Base-by-base conservation (phyloP, 2,329 filamentous ascomycete genomes). In the Myriosclerotinia duriaeana region DNA sequence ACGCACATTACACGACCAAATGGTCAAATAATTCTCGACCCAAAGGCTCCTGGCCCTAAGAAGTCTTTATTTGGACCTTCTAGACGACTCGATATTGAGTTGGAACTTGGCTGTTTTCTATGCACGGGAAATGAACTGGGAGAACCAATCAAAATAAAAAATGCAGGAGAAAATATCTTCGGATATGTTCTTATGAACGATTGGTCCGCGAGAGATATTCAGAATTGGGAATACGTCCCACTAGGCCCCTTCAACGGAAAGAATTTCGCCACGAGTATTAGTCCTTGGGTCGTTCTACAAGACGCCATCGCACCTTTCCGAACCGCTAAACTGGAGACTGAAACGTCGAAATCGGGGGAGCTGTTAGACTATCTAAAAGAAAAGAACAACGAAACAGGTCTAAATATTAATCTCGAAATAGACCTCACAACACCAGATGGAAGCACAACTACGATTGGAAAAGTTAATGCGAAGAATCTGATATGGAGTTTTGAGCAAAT, bases 401-500 rank as follows among this genome's bases (percentile, higher is more conserved):
- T 87, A 71, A 87, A 92, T 72, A 91, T 95, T 59, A 80, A 84
- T 26, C 80, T 94, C 2, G 82, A 89, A 68, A 84, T 93, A 12
- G 86, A 90, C 46, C 74, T 91, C 15, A 81, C 79, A 20, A 87
- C 80, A 17, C 77, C 81, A 3, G 78, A 81, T 63, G 80, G 80
- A n/a, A 77, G 78, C 52, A 79, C 83, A 0, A 87, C 85, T 0
- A 85, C 84, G 0, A 84, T 93, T 56, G 81, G 83, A 1, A 82
- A 78, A 69, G 89, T 83, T 68, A 89, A 83, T 67, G 84, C 87
- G 12, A 85, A 82, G 70, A 84, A 93, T 73, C 80, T 94, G 14
- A 81, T 94, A n/a, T 94, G 87, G 83, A 93, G 89, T 0, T 94
- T 93, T 78, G 85, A 89, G 5, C 91, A 94, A 76, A 93, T 93